These are phyloP conservation scores for Lithospermum erythrorhizon DNA, from an alignment of 257 asterid genomes.

Conservation along the genomic window DNA sequence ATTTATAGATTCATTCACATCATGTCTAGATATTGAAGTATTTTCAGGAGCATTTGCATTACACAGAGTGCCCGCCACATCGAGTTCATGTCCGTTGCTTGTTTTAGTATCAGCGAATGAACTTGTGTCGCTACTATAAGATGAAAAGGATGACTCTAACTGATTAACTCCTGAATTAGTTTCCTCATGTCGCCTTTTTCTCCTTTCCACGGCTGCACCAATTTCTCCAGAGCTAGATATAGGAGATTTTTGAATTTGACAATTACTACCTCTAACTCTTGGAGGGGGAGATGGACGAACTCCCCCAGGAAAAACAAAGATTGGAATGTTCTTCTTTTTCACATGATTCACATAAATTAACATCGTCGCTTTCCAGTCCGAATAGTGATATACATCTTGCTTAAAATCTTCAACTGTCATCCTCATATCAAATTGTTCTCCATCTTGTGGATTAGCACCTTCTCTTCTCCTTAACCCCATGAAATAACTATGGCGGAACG, in stretches of 20 bases:
- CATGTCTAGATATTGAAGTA: slow-evolving; percentile 12
- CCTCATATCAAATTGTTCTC: slow-evolving; percentile 66
- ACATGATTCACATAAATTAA: slow-evolving; percentile 61
- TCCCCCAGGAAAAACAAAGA: slow-evolving; percentile 66
- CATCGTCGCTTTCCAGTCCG: slow-evolving; percentile 53
- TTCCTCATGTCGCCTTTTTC: slow-evolving; percentile 46
- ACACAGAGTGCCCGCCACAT: slow-evolving; percentile 19
- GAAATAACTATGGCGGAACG: slow-evolving; percentile 54
- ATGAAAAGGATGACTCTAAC: slow-evolving; percentile 23
- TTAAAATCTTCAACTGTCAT: slow-evolving; percentile 70
- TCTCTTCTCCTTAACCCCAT: slow-evolving; percentile 71
- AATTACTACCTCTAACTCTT: slow-evolving; percentile 20
- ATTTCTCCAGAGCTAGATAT: slow-evolving; percentile 21
- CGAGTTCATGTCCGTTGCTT: slow-evolving; percentile 21
- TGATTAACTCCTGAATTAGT: slow-evolving; percentile 21
- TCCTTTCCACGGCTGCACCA: slow-evolving; percentile 25
- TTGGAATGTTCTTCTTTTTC: slow-evolving; percentile 53
- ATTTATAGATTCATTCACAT: slow-evolving; percentile 21
- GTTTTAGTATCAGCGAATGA: slow-evolving; percentile 26
- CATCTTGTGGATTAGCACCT: slow-evolving; percentile 67
- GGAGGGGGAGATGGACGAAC: slow-evolving; percentile 46
- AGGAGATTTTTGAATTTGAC: slow-evolving; percentile 18
- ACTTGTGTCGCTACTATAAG: slow-evolving; percentile 30
- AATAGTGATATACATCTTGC: slow-evolving; percentile 46
- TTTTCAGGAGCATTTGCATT: slow-evolving; percentile 17